A percentile compares a stretch with the other conserved stretches of the same genome.
These are phyloP conservation scores for Chrysoporthe austroafricana DNA, from an alignment of 2,329 filamentous ascomycete species.

Conservation along the genomic window DNA sequence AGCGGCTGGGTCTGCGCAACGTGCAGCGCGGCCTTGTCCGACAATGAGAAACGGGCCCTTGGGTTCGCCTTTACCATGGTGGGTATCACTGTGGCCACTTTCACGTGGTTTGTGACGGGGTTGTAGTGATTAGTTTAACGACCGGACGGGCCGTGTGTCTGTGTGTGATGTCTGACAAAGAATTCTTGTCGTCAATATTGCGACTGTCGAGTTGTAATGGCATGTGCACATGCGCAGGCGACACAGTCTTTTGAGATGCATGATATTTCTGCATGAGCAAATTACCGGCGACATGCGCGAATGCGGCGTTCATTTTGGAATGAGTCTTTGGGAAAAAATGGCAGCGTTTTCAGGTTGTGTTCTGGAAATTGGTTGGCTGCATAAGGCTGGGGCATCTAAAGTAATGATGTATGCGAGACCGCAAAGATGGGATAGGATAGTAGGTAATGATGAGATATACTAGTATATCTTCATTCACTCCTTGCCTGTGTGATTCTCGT, in stretches of 20 bases:
- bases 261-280: neutral
- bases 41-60: conserved; percentile 52
- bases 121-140: conserved; percentile 34
- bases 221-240: conserved; percentile 22
- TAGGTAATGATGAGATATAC: conserved; percentile 21
- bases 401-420: conserved; percentile 28
- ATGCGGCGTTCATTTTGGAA: conserved; percentile 22
- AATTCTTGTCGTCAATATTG: conserved; percentile 16
- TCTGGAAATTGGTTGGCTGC: conserved; percentile 5
- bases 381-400: conserved; percentile 7
- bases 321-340: conserved; percentile 13
- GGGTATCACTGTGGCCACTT: conserved; percentile 59
- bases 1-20: conserved; percentile 59
- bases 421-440: conserved; percentile 13
- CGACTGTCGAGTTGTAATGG: conserved; percentile 21
- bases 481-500: neutral
- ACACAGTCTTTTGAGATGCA: conserved; percentile 19
- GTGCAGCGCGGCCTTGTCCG: conserved; percentile 57
- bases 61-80: conserved; percentile 59
- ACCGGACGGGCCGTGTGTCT: no score
- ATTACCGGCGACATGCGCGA: conserved; percentile 10
- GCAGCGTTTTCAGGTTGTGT: conserved; percentile 12
- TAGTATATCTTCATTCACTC: conserved; percentile 6
- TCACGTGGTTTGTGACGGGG: conserved; percentile 67
- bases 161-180: conserved; percentile 6